A percentile compares a stretch with the other conserved stretches of the same genome.
Evolutionary conservation across 768 basidiomycete species (phyloP).

Genomic region (Fomitopsis pulvina): DNA sequence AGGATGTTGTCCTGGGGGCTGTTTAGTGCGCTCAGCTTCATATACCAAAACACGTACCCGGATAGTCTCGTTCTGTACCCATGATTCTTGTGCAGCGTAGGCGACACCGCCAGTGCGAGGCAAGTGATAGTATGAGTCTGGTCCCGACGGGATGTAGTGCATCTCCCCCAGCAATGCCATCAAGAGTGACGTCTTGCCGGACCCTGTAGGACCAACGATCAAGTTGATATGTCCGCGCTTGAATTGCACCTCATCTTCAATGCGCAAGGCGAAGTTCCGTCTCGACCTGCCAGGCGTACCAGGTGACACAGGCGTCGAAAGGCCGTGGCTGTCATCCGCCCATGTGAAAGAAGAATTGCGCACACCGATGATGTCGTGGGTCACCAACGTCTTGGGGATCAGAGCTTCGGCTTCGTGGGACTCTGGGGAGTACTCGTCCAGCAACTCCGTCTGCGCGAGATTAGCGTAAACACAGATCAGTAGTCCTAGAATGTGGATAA

Average conservation of each 20-base stretch:
- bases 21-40: slow-evolving; percentile 51
- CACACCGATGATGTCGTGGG: slow-evolving; percentile 41
- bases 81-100: slow-evolving; percentile 43
- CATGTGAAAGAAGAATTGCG: slow-evolving; percentile 52
- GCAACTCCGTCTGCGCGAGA: slow-evolving; percentile 36
- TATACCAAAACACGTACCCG: slow-evolving; percentile 37
- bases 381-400: not conserved
- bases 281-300: slow-evolving; percentile 23
- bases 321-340: slow-evolving; percentile 34
- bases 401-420: not conserved
- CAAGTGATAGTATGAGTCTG: slow-evolving; percentile 34
- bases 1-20: slow-evolving; percentile 43
- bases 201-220: slow-evolving; percentile 51
- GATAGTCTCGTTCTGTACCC: slow-evolving; percentile 42
- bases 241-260: slow-evolving; percentile 50
- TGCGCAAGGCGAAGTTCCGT: slow-evolving; percentile 41
- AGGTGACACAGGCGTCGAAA: slow-evolving; percentile 21
- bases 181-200: slow-evolving; percentile 58
- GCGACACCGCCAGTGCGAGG: slow-evolving; percentile 39
- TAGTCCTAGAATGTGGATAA: not conserved
- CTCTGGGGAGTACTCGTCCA: slow-evolving; percentile 33
- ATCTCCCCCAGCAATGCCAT: slow-evolving; percentile 57
- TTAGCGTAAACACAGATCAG: not conserved
- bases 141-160: slow-evolving; percentile 40
- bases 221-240: slow-evolving; percentile 46